Base-by-base conservation (phyloP, 108 stramenopile species). In the Discostella stelligeroides region DNA sequence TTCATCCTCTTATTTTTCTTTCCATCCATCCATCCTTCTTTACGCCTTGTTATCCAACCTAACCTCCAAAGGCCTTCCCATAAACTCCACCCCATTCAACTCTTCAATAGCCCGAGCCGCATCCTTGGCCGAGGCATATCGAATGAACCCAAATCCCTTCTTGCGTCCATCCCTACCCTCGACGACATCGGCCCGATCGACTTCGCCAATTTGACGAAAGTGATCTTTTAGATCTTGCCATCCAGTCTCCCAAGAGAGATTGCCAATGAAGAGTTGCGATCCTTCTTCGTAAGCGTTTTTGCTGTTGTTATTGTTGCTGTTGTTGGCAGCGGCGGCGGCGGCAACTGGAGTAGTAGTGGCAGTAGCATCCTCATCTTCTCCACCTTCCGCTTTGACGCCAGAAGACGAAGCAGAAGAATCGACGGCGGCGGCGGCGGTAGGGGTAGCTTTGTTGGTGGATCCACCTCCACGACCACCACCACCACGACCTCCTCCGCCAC, bases 141-240 rank as follows among this genome's bases (percentile, higher is more conserved):
- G 86, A 13, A 98, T 92, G 25, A 88, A 90, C 24, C 94, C 98
- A 72, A 78, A 96, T 18, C 97, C 96, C 66, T 84, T 89, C 50
- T 87, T 90, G 43, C 74, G 66, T 15, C 91, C 92, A 62, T 83
- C 88, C 15, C 59, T 54, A 1, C 75, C 73, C 17, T 81, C 67
- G 20, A 64, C 82, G 47, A 94, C 90, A 46, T 89, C 86, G n/a
- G 92, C 92, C 38, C 87, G 82, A 21, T 84, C 85, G 13, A 96
- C 86, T 3, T 86, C 87, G 3, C 91, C 92, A 81, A 75, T 78
- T 46, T 84, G 71, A 37, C 75, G 60, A 67, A 98, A 96, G 68
- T 91, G 84, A 71, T 98, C 95, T 68, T 96, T 96, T 47, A 98
- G 84, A 11, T 92, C 89, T 51, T 72, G 73, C 95, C 95, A 96